These are phyloP conservation scores for Citeromyces matritensis DNA, from an alignment of 805 yeast genomes.

Conservation along the genomic window DNA sequence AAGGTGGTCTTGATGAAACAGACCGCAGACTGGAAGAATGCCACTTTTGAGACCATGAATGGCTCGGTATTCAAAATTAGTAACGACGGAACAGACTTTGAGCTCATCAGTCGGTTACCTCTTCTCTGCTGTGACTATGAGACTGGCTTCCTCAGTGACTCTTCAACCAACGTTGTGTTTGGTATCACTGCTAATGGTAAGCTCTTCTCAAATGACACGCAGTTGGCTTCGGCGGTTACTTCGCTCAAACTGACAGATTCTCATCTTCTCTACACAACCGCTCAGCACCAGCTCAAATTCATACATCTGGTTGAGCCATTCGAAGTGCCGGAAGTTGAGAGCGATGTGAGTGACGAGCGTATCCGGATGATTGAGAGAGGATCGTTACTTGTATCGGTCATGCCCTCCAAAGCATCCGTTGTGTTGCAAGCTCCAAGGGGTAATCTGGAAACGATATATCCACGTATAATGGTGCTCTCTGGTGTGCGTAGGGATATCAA, in stretches of 20 bases:
- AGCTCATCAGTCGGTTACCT: slow-evolving; percentile 39
- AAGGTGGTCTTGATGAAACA: slow-evolving; percentile 39
- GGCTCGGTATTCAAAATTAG: slow-evolving; percentile 32
- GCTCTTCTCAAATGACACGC: slow-evolving; percentile 44
- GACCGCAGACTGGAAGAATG: slow-evolving; percentile 30
- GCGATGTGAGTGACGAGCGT: slow-evolving; percentile 49
- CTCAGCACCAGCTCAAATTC: slow-evolving; percentile 71
- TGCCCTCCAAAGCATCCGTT: slow-evolving; percentile 74
- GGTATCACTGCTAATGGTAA: slow-evolving; percentile 72
- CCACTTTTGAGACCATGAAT: slow-evolving; percentile 48
- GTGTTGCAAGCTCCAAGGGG: slow-evolving; percentile 93
- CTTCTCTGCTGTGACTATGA: slow-evolving; percentile 52
- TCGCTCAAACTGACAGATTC: slow-evolving; percentile 62
- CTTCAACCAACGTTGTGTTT: slow-evolving; percentile 26
- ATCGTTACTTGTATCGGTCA: slow-evolving; percentile 62
- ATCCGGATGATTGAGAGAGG: slow-evolving; percentile 85
- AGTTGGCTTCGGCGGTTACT: slow-evolving; percentile 62
- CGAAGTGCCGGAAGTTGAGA: slow-evolving; percentile 7
- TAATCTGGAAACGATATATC: slow-evolving; percentile 84
- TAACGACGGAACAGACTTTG: slow-evolving; percentile 11
- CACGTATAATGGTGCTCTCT: slow-evolving; percentile 80
- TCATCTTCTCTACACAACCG: slow-evolving; percentile 73
- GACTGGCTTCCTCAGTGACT: slow-evolving; percentile 16
- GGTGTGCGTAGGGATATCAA: slow-evolving; percentile 65
- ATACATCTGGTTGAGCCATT: slow-evolving; percentile 36